These are phyloP conservation scores for Penicillium chermesinum DNA, from an alignment of 495 filamentous ascomycete genomes.

Conservation along the genomic window DNA sequence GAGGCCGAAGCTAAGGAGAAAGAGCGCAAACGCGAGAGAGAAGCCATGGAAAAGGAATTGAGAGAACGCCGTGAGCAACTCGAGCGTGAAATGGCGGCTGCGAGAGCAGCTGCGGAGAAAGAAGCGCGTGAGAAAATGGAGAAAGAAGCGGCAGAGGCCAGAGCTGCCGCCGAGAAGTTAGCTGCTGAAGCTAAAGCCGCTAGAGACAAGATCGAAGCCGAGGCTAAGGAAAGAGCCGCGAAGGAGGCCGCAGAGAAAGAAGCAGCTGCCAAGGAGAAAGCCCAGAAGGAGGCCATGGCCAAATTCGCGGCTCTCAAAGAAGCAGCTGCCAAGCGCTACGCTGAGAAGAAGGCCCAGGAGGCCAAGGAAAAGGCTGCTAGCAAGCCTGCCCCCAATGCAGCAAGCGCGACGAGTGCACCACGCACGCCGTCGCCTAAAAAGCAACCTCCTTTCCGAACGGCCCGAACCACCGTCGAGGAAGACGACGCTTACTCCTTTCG, in stretches of 20 bases:
- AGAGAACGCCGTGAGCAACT: conserved; percentile 45
- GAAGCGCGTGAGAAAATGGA: conserved; percentile 41
- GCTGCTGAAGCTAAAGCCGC: conserved; percentile 33
- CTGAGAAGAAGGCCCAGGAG: conserved; percentile 43
- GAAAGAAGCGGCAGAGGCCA: conserved; percentile 31
- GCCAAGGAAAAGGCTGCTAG: conserved; percentile 30
- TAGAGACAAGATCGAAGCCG: conserved; percentile 37
- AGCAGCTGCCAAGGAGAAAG: conserved; percentile 39
- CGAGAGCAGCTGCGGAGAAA: conserved; percentile 41
- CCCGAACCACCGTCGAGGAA: conserved; percentile 62
- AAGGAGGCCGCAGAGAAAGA: conserved; percentile 43
- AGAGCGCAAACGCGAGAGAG: conserved; percentile 41
- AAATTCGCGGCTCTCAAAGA: conserved; percentile 44
- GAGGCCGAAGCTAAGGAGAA: conserved; percentile 43
- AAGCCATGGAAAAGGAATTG: conserved; percentile 48
- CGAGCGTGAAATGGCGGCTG: conserved; percentile 44
- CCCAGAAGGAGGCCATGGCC: conserved; percentile 45
- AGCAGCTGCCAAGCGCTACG: conserved; percentile 41
- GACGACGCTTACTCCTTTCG: conserved; percentile 71
- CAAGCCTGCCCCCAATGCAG: conserved; percentile 20
- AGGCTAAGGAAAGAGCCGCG: conserved; percentile 30
- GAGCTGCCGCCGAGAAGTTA: conserved; percentile 17
- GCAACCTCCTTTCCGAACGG: conserved; percentile 50
- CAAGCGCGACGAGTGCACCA: conserved; percentile 28
- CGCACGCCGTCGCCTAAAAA: conserved; percentile 49